These are phyloP conservation scores for Scedosporium dehoogii DNA, from an alignment of 2,329 filamentous ascomycete species.

Conservation along the genomic window DNA sequence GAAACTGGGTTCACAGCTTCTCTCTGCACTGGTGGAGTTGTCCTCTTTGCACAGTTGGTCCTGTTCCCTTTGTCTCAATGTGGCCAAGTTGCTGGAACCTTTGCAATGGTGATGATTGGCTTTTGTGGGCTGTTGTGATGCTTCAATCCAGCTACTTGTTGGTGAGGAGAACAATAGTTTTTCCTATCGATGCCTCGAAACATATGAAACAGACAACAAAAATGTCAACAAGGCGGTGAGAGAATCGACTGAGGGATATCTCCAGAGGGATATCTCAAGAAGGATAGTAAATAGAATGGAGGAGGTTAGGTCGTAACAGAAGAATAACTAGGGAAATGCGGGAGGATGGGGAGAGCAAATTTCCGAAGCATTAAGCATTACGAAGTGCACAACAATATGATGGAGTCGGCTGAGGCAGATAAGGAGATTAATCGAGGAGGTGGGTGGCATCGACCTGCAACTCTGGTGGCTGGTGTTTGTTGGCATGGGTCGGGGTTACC, in stretches of 20 bases:
- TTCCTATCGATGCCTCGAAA: too few relatives aligned
- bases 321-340: background rate
- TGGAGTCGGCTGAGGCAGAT: background rate
- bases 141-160: too few relatives aligned
- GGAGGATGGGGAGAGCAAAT: background rate
- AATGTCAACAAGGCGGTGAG: background rate
- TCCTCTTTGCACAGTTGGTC: background rate
- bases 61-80: too few relatives aligned
- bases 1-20: background rate
- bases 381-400: slow-evolving; percentile 3
- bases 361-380: background rate
- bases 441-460: background rate
- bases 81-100: too few relatives aligned
- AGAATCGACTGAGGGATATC: background rate
- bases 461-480: slow-evolving; percentile 4
- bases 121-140: too few relatives aligned
- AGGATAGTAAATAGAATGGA: background rate
- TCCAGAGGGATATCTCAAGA: background rate
- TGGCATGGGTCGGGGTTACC: background rate
- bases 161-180: too few relatives aligned
- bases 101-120: too few relatives aligned
- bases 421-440: slow-evolving; percentile 4
- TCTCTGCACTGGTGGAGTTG: background rate
- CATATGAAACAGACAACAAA: background rate
- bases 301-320: slow-evolving; percentile 4